Base-by-base conservation (phyloP, 1,284 basidiomycete genomes). In the Ganoderma meredithae region DNA sequence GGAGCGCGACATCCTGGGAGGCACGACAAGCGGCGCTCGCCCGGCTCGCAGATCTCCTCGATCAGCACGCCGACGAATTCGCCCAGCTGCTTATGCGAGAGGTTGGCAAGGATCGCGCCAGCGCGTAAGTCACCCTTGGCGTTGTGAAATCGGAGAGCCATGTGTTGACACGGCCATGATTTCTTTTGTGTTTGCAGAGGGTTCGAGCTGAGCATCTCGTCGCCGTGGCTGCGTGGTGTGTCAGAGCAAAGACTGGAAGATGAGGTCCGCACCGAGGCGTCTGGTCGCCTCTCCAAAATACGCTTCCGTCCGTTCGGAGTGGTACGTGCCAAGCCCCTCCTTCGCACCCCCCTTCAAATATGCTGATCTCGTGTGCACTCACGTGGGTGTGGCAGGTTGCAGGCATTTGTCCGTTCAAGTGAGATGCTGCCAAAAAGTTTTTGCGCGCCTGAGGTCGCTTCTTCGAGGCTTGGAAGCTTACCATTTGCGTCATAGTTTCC, bases 401-500 rank as follows among this genome's bases (percentile, higher is more conserved):
- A 25, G 58, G 43, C 3, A 70, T 72, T 3, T 52, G 58, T 10
- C 63, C 66, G 17, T 70, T 62, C 60, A 72, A 72, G 70, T 66
- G 52, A 60, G 53, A 36, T 40, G 27, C 31, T 31, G 31, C 31
- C 31, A 5, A 31, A 31, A 31, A 31, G 31, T 31, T 31, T 31
- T 41, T 4, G 22, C 33, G n/a, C 39, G 22, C 13, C 15, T 31
- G 17, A 3, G 9, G 15, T 19, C 22, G 55, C 12, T 12, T 36
- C 31, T 13, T 25, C 55, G 22, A 22, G 22, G 12, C 39, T 19
- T 25, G 39, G 33, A 22, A 52, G 12, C 47, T 52, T 52, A 25
- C 22, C 12, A 4, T 22, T 22, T 31, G 17, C n/a, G 17, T 53
- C 36, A 10, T 44, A 72, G 69, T 60, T 68, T 62, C 22, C 83